phyloP scores from a whole-genome alignment of 148 eudicot species.

The Rhododendron ferrugineum region DNA sequence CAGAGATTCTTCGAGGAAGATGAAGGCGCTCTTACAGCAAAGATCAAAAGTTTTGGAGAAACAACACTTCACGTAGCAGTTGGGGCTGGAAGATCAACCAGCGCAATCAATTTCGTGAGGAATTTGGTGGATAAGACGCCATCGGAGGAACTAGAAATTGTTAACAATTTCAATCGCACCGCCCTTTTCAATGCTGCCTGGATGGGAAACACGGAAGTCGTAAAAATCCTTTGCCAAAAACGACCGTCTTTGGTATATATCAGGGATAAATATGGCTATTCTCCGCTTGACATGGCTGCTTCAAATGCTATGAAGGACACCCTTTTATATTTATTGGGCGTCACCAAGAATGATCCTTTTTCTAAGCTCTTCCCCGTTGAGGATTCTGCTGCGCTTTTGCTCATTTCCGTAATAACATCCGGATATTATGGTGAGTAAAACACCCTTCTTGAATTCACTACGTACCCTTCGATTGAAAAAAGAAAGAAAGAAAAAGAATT shows the following conservation, averaged over 20 bases:
- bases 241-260: neutral
- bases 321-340: neutral
- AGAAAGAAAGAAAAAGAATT: too few relatives aligned
- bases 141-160: neutral
- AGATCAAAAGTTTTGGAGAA: too few relatives aligned
- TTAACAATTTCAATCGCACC: neutral
- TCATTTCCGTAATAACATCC: neutral
- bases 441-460: too few relatives aligned
- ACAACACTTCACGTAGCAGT: conserved; percentile 16
- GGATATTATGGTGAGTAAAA: neutral
- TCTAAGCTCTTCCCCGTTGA: neutral
- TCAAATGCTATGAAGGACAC: neutral
- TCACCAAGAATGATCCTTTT: neutral
- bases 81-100: conserved; percentile 2
- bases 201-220: neutral
- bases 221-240: neutral
- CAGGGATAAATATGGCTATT: neutral
- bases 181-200: neutral
- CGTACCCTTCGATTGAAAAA: too few relatives aligned
- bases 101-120: conserved; percentile 6
- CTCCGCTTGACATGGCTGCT: neutral
- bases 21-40: neutral
- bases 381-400: neutral
- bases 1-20: conserved; percentile 4
- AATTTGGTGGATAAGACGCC: conserved; percentile 7